phyloP scores from a whole-genome alignment of 2,329 filamentous ascomycete genomes.

The Pseudocercospora eumusae region DNA sequence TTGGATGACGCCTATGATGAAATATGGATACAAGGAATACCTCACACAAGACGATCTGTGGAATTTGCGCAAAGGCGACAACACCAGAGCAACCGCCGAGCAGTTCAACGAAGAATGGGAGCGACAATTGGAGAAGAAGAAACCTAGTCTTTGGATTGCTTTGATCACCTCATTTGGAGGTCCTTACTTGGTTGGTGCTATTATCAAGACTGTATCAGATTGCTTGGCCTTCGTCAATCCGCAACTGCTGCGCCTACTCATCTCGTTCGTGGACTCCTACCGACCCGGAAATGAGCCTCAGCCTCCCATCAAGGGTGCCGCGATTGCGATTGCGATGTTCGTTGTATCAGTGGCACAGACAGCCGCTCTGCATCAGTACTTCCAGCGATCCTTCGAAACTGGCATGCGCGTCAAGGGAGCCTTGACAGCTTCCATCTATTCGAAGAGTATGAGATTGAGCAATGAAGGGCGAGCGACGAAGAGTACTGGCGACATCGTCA shows the following conservation, averaged over 20 bases:
- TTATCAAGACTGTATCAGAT: conserved; percentile 91
- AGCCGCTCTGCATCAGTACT: conserved; percentile 92
- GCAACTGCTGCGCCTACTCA: conserved; percentile 81
- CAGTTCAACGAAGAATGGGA: conserved; percentile 76
- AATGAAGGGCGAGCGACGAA: conserved; percentile 89
- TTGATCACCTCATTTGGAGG: conserved; percentile 81
- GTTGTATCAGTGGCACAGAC: conserved; percentile 82
- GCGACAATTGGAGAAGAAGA: conserved; percentile 68
- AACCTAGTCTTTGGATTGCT: conserved; percentile 82
- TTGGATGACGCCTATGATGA: conserved; percentile 99
- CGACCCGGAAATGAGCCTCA: conserved; percentile 60
- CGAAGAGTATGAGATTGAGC: conserved; percentile 84
- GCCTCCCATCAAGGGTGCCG: conserved; percentile 78
- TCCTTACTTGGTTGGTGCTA: conserved; percentile 75
- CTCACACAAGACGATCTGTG: conserved; percentile 94
- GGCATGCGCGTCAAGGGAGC: conserved; percentile 96
- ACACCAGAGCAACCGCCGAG: conserved; percentile 70
- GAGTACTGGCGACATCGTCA: conserved; percentile 96
- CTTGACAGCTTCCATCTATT: conserved; percentile 86
- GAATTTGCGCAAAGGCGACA: conserved; percentile 80
- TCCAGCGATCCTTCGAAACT: conserved; percentile 89
- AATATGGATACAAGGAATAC: conserved; percentile 84
- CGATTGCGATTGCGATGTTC: conserved; percentile 93
- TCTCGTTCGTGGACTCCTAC: conserved; percentile 82
- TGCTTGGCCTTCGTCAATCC: conserved; percentile 84